Base-by-base conservation (phyloP, 2,329 filamentous ascomycete genomes). In the Verticillium klebahnii region DNA sequence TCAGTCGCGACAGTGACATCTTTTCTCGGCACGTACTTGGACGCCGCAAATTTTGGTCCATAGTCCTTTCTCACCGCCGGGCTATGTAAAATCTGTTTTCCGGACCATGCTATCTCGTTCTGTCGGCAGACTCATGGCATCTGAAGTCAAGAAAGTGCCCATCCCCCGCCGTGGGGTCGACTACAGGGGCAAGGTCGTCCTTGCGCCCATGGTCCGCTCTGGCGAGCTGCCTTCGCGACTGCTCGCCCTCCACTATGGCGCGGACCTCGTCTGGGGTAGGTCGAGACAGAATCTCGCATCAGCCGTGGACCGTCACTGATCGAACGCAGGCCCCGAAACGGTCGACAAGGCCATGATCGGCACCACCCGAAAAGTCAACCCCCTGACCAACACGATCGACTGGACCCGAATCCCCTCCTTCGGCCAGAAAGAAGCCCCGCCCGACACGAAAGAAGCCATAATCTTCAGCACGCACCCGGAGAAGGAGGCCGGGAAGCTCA, bases 171-270 rank as follows among this genome's bases (percentile, higher is more conserved):
- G 90, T 75, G 94, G 94, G 59, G 93, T 97, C 70, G 93, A 97
- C 80, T 98, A 97, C 77, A 87, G 94, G 69, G 90, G 91, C 77
- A 97, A 96, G 77, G 79, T 98, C 67, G 95, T 98, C 55, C 89
- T 99, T 66, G 95, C 95, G 64, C 95, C 95, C 50, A 99, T 99
- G 95, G 94, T 97, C 62, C 90, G 95, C 68, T 96, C 92, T n/a
- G 95, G 95, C 72, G 95, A 99, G 80, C 81, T 97, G 64, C 94
- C 95, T 3, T 95, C 92, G 45, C 89, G 95, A 62, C 84, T 99
- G 31, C 78, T 96, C 54, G 92, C 95, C 36, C 85, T 99, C 64
- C 91, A 96, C 72, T 98, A 99, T 74, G 95, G 95, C 67, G 95
- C 95, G 59, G 95, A 99, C 76, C 82, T 99, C 17, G 95, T 99